Evolutionary conservation across 345 rosid species (phyloP), one percentile per base, ranked within the genome.

Genomic region (Clarkia xantiana): DNA sequence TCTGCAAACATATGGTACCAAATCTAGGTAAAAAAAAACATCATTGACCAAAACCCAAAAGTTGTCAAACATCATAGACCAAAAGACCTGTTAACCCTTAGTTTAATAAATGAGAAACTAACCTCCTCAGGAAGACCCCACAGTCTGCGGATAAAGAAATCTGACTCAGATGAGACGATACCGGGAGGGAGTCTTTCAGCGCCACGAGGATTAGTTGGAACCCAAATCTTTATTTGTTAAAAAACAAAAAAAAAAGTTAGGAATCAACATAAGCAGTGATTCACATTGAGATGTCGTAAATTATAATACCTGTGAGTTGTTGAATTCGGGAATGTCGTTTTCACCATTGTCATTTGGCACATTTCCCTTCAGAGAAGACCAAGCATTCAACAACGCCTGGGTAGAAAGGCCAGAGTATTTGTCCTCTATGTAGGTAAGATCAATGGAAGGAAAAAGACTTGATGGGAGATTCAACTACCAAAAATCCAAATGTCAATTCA

Each of bases 141-240:
- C 63, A 84, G 62, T 42, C 95, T 73, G 38, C 76, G 87, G 23
- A 70, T 89, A 50, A 71, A 86, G 18, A 81, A 68, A 66, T 91
- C 95, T 14, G 96, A 91, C 68, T 81, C 82, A 38, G 90, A 51
- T 16, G 47, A 75, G 52, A 86, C 61, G 44, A 86, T 91, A 55
- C 73, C 96, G 17, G 87, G 94, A 9, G 96, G 84, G 36, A 91
- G 76, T 65, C 90, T 75, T 66, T 91, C 94, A 70, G 94, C 94
- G 18, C 95, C 98, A 42, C 76, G 81, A 19, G 95, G 98, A 64
- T 91, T 91, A 70, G 81, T 72, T 10, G 96, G 83, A 67, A 75
- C 73, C 98, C 98, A 91, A 41, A 91, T 82, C 95, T 91, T 67
- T n/a, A n/a, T n/a, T n/a, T n/a, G n/a, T n/a, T n/a, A n/a, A 67